Base-by-base conservation (phyloP, 2,329 filamentous ascomycete genomes). In the Oidium heveae region DNA sequence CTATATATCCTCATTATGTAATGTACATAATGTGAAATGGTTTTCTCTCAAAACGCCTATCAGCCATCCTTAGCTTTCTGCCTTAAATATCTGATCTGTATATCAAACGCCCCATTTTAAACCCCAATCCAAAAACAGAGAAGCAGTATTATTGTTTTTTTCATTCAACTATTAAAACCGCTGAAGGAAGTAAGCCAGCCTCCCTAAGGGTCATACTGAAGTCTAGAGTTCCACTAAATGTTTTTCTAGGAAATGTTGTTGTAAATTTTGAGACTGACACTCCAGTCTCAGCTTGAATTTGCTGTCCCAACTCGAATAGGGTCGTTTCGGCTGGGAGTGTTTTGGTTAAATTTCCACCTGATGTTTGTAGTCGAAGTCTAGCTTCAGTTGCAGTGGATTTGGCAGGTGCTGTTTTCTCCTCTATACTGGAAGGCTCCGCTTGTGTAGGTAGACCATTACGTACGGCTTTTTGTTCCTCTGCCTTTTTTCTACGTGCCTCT, bases 181-280 rank as follows among this genome's bases (percentile, higher is more conserved):
- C 87, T 58, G 86, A 94, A 6, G 91, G 91, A 3, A 89, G 80
- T 57, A 95, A 69, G 0, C 88, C 89, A 16, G 89, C 84, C 68
- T 98, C 91, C 70, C 93, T 93, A 55, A 98, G 69, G 5, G 88
- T 91, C 74, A 91, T 82, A 37, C 85, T 85, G 63, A 95, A 87
- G 66, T 94, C 91, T 8, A 76, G 61, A 58, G 72, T 66, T 20
- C 72, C 81, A 66, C 71, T 70, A 59, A 83, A 96, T 0, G 79
- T 77, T 72, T 95, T 94, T 64, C 77, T 79, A 0, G 91, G 91
- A 62, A 93, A 96, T 20, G 80, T 95, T 61, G 82, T 84, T 1
- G 82, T 79, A 65, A 98, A 95, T 61, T 79, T 86, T 24, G 72
- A 75, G 15, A 93, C 82, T 2, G 77, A 69, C 0, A 82, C 84